Evolutionary conservation across 148 eudicot genomes (phyloP).

Genomic region (Gaultheria prostrata): DNA sequence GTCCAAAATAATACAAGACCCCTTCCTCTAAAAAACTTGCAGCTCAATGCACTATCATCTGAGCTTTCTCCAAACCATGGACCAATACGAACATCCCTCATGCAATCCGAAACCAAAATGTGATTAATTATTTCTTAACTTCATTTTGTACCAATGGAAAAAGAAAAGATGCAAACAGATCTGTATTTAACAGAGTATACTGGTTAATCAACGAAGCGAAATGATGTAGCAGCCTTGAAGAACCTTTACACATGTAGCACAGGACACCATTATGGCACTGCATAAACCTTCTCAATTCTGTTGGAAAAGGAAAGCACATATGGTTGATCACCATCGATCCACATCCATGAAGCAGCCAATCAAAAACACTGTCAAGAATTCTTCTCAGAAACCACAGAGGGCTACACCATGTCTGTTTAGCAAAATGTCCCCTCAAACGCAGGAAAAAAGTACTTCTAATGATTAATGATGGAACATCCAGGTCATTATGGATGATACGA

Average conservation of each 20-base stretch:
- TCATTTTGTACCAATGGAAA: not conserved
- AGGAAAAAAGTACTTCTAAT: not conserved
- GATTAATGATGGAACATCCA: not conserved
- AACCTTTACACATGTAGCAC: constrained; percentile 5
- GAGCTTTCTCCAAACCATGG: constrained; percentile 4
- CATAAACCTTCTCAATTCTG: constrained; percentile 4
- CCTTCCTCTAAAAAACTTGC: not conserved
- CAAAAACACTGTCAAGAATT: constrained; percentile 9
- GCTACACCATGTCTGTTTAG: not conserved
- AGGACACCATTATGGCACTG: not conserved
- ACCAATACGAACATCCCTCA: not conserved
- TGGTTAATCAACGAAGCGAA: constrained; percentile 2
- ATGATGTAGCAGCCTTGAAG: constrained; percentile 5
- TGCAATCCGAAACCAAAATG: not conserved
- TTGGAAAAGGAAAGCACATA: not conserved
- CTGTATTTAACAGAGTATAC: not conserved
- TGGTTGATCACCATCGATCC: constrained; percentile 9
- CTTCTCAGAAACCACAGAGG: not conserved
- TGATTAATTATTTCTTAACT: not conserved
- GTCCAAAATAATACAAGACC: not conserved
- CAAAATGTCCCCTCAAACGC: not conserved
- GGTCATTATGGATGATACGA: constrained; percentile 2
- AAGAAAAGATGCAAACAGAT: not conserved
- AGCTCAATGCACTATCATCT: not conserved
- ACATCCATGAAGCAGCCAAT: constrained; percentile 1